Percentiles rank a stretch among this genome's conserved stretches.
Evolutionary conservation across 805 yeast species (phyloP).

Genomic region (Candida ficus): DNA sequence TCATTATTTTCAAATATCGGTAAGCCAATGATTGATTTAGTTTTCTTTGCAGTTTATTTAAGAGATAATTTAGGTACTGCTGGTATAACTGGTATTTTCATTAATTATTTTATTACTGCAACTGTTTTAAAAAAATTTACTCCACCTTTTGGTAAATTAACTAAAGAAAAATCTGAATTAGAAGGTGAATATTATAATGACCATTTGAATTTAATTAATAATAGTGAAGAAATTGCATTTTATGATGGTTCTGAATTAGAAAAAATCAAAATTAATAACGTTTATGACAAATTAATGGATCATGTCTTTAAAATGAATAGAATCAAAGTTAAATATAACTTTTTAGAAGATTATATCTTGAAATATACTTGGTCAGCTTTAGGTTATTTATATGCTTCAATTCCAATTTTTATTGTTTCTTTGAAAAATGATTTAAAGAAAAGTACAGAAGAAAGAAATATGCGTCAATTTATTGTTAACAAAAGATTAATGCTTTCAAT

Average conservation of each 20-base stretch:
- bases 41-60: conserved; percentile 78
- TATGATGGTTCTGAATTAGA: conserved; percentile 86
- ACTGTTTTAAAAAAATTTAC: conserved; percentile 63
- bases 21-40: conserved; percentile 82
- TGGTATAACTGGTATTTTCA: conserved; percentile 78
- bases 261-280: conserved; percentile 53
- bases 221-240: conserved; percentile 91
- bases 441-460: conserved; percentile 46
- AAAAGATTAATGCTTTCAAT: conserved; percentile 84
- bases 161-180: conserved; percentile 66
- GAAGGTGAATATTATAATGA: conserved; percentile 89
- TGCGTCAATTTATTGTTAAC: conserved; percentile 86
- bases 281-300: conserved; percentile 51
- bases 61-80: conserved; percentile 81
- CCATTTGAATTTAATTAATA: conserved; percentile 78
- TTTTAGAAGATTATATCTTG: conserved; percentile 79
- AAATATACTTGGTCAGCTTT: conserved; percentile 94
- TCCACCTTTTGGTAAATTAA: conserved; percentile 79
- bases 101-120: conserved; percentile 79
- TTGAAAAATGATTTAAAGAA: conserved; percentile 24
- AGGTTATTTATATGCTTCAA: conserved; percentile 86
- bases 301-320: conserved; percentile 53
- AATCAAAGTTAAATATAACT: conserved; percentile 59
- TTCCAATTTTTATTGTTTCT: conserved; percentile 73
- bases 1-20: conserved; percentile 85